A percentile compares a stretch with the other conserved stretches of the same genome.
phyloP scores from a whole-genome alignment of 2,329 filamentous ascomycete genomes.

The Byssothecium circinans region DNA sequence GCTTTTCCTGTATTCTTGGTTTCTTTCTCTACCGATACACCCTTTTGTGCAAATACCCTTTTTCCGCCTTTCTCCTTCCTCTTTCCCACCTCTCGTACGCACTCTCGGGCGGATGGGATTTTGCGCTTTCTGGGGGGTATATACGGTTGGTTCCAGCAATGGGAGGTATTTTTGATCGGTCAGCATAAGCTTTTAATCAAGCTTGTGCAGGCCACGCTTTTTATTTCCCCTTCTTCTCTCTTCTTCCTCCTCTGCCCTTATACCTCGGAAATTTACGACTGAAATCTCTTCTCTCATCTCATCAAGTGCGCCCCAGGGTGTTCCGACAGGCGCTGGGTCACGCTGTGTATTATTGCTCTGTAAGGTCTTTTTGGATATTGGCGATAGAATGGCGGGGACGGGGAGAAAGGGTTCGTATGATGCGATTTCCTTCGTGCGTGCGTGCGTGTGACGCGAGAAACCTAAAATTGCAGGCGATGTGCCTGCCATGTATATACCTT shows the following conservation, averaged over 20 bases:
- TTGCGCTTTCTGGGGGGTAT: slow-evolving; percentile 14
- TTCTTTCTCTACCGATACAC: slow-evolving; percentile 11
- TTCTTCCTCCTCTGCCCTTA: not conserved
- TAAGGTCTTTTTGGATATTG: slow-evolving; percentile 13
- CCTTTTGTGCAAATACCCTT: slow-evolving; percentile 21
- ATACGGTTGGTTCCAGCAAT: slow-evolving; percentile 28
- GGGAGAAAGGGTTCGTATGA: not conserved
- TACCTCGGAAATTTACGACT: slow-evolving; percentile 1
- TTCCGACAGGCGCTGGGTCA: slow-evolving; percentile 24
- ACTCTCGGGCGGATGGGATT: slow-evolving; percentile 5
- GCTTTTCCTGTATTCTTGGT: slow-evolving; percentile 15
- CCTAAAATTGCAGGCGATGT: slow-evolving; percentile 18
- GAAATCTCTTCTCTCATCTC: slow-evolving; percentile 11
- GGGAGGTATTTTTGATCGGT: slow-evolving; percentile 4
- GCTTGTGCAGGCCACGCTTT: slow-evolving; percentile 23
- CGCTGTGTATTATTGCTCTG: slow-evolving; percentile 28
- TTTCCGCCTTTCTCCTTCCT: slow-evolving; percentile 7
- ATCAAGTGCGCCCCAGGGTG: slow-evolving; percentile 12
- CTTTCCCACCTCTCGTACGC: slow-evolving; percentile 2
- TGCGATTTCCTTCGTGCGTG: not conserved
- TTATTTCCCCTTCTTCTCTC: slow-evolving; percentile 1
- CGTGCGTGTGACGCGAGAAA: not conserved
- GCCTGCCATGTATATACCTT: slow-evolving; percentile 26
- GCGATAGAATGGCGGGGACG: slow-evolving; percentile 4
- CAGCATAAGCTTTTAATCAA: slow-evolving; percentile 14